These are phyloP conservation scores for Myxozyma vanderwaltii DNA, from an alignment of 805 yeast species.

Conservation along the genomic window DNA sequence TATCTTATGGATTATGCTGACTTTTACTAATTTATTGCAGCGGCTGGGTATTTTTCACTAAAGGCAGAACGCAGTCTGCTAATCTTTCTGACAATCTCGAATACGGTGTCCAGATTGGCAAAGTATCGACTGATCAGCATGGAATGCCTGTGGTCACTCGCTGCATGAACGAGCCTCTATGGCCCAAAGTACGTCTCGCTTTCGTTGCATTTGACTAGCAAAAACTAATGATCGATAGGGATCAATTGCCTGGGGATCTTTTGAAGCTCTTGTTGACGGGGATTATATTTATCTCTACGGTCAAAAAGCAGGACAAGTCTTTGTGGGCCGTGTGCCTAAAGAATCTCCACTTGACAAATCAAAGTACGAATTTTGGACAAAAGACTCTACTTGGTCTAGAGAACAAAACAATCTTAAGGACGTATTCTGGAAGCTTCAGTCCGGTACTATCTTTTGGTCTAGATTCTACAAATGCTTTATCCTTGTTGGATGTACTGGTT, in stretches of 20 bases:
- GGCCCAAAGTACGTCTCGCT: slow-evolving; percentile 2
- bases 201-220: not conserved
- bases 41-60: slow-evolving; percentile 31
- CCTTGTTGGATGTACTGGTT: slow-evolving; percentile 28
- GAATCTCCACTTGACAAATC: slow-evolving; percentile 17
- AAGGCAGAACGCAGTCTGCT: slow-evolving; percentile 27
- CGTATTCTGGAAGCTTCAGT: slow-evolving; percentile 31
- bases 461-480: slow-evolving; percentile 24
- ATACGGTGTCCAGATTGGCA: slow-evolving; percentile 27
- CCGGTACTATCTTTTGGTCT: slow-evolving; percentile 33
- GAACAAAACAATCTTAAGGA: slow-evolving; percentile 15
- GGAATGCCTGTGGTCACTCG: slow-evolving; percentile 27
- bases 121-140: slow-evolving; percentile 13
- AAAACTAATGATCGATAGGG: not conserved
- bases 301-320: slow-evolving; percentile 18
- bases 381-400: slow-evolving; percentile 19
- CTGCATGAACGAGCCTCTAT: slow-evolving; percentile 25
- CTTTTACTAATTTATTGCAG: slow-evolving; percentile 3
- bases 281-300: slow-evolving; percentile 31
- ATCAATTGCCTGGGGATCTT: slow-evolving; percentile 24
- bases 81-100: slow-evolving; percentile 18
- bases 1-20: not conserved
- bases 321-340: slow-evolving; percentile 27
- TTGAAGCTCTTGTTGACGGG: slow-evolving; percentile 19
- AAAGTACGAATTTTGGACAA: slow-evolving; percentile 28